Evolutionary conservation across 306 rosid species (phyloP), one percentile per base, ranked within the genome.

Genomic region (Quercus rubra): DNA sequence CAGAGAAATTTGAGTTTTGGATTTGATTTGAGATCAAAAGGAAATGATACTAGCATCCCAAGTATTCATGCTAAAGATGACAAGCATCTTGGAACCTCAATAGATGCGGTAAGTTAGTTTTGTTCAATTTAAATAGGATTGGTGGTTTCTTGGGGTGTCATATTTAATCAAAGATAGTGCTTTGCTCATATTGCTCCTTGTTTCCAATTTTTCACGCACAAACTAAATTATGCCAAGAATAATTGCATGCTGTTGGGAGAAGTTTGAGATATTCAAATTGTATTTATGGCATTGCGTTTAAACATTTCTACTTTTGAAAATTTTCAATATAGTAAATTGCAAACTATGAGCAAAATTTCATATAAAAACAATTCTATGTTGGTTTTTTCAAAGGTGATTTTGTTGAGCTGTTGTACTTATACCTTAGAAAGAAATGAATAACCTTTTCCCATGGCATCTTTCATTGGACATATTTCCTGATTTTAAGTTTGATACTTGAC

Each of bases 1-100:
- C 83, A 90, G 70, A 90, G 98, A 79, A 91, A 67, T 85, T 67
- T 9, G 59, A 62, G 74, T 41, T 84, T 86, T 15, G 93, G 93
- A 46, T 63, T 84, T 66, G 78, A 76, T 63, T 31, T 74, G 46
- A 73, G n/a, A 49, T 87, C 82, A 74, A 85, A 85, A 80, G 91
- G 83, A 61, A 87, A 79, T 68, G 59, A 5, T 49, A 15, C 49
- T 76, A 72, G 63, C 43, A 30, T 77, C 0, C 30, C 25, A 30
- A 74, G 55, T 28, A 62, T 55, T 41, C 81, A 56, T 67, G 83
- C 70, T 49, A 82, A 78, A 71, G 85, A 88, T 9, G 76, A 87
- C 46, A 49, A 69, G 81, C 85, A 35, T 79, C 58, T 79, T 77
- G 81, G 79, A 77, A 76, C 81, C 18, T 73, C 87, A 14, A 23